Conservation (phyloP, 2,329 filamentous ascomycete species). For the Fusarium fracticaudum region DNA sequence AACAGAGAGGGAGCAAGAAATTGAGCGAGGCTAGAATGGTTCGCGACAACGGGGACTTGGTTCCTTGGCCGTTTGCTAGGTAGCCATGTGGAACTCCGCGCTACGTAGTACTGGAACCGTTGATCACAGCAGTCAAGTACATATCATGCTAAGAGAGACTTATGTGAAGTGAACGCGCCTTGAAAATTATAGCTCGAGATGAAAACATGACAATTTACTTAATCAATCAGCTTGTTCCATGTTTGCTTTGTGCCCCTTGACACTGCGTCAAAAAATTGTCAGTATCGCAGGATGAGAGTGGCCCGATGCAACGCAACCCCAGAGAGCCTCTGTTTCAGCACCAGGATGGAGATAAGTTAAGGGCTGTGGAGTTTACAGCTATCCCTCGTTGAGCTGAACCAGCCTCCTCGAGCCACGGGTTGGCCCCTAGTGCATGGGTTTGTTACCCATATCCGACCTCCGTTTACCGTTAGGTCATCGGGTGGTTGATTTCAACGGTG, state of each 20-base stretch:
- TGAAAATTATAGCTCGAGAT: background rate
- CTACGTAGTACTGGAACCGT: slow-evolving; percentile 17
- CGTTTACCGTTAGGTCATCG: slow-evolving; percentile 23
- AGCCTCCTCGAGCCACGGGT: slow-evolving; percentile 33
- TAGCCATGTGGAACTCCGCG: slow-evolving; percentile 23
- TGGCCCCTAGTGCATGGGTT: slow-evolving; percentile 28
- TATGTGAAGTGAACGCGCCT: slow-evolving; percentile 11
- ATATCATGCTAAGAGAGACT: slow-evolving; percentile 9
- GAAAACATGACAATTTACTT: background rate
- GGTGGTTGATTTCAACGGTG: slow-evolving; percentile 37
- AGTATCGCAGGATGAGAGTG: slow-evolving; percentile 20
- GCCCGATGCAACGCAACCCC: slow-evolving; percentile 26
- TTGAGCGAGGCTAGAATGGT: background rate
- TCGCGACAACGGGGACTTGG: background rate
- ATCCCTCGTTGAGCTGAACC: slow-evolving; percentile 32
- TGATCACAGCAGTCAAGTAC: slow-evolving; percentile 4
- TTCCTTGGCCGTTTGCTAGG: background rate
- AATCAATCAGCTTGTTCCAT: slow-evolving; percentile 9
- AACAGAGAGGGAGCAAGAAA: slow-evolving; percentile 1
- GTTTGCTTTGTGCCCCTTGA: slow-evolving; percentile 22
- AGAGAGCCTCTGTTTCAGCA: slow-evolving; percentile 43
- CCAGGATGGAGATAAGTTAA: slow-evolving; percentile 30
- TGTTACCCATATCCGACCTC: slow-evolving; percentile 11
- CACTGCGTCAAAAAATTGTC: slow-evolving; percentile 27
- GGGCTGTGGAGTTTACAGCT: slow-evolving; percentile 25